Evolutionary conservation across 2,329 filamentous ascomycete species (phyloP).

Genomic region (Fusarium sp.): DNA sequence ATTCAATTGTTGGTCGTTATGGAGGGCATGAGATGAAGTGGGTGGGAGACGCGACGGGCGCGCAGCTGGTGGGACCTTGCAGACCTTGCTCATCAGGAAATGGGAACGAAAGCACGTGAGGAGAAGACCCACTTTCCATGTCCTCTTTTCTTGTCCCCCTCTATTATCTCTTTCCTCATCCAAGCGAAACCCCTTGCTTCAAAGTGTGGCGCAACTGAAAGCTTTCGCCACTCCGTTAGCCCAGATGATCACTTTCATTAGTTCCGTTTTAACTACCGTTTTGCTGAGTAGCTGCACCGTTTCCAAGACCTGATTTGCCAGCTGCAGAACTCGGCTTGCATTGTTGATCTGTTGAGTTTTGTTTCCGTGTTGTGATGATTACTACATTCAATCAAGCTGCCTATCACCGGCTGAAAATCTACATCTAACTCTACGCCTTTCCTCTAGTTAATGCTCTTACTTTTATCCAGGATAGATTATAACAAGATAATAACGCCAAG

Average conservation of each 20-base stretch:
- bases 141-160: constrained; percentile 34
- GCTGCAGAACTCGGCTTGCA: not conserved
- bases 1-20: constrained; percentile 34
- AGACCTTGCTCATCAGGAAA: constrained; percentile 50
- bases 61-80: constrained; percentile 52
- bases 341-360: constrained; percentile 6
- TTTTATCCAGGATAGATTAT: not conserved
- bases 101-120: constrained; percentile 61
- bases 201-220: constrained; percentile 23
- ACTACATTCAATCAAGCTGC: not conserved
- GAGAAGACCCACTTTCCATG: constrained; percentile 20
- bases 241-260: not conserved
- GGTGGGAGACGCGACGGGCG: constrained; percentile 59
- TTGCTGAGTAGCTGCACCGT: not conserved
- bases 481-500: not conserved
- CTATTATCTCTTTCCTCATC: not conserved
- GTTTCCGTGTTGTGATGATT: not conserved
- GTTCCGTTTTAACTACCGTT: constrained; percentile 36
- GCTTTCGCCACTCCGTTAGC: constrained; percentile 18
- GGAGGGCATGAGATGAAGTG: constrained; percentile 56
- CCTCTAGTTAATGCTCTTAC: not conserved
- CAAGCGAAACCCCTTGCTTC: constrained; percentile 30
- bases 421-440: not conserved
- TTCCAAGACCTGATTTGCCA: not conserved
- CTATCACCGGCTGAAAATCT: not conserved